These are phyloP conservation scores for Neodidymelliopsis sp. DNA, from an alignment of 2,329 filamentous ascomycete genomes.

Conservation along the genomic window DNA sequence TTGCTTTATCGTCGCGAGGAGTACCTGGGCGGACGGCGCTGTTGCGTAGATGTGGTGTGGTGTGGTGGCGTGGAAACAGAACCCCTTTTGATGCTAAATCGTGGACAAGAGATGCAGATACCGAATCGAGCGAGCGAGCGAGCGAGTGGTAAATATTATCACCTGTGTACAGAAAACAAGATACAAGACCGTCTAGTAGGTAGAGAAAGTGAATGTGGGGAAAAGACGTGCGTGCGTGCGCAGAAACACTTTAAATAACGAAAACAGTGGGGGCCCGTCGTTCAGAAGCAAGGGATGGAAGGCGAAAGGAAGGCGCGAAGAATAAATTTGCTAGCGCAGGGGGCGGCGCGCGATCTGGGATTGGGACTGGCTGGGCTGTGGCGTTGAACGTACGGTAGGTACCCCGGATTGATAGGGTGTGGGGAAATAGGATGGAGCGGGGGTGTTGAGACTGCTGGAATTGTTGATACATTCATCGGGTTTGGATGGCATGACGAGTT, in stretches of 20 bases:
- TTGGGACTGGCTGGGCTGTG: too few species aligned
- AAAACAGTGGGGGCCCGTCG: conserved; percentile 1
- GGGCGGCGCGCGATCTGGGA: conserved; percentile 5
- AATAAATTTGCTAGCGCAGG: conserved; percentile 19
- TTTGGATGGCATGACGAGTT: too few species aligned
- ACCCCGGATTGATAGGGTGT: too few species aligned
- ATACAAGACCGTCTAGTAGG: too few species aligned
- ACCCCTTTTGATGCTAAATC: background rate
- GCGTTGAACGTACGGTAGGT: too few species aligned
- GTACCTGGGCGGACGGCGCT: too few species aligned
- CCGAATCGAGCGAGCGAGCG: background rate
- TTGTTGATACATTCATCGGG: too few species aligned
- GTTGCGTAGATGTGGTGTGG: too few species aligned
- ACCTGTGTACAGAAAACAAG: conserved; percentile 2
- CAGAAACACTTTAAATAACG: too few species aligned
- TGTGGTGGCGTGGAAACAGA: background rate
- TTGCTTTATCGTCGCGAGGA: too few species aligned
- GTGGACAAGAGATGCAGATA: background rate
- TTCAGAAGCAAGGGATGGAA: conserved; percentile 1
- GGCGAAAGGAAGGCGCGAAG: conserved; percentile 5
- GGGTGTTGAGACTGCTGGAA: too few species aligned
- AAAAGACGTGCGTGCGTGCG: conserved; percentile 7
- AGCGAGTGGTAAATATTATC: background rate
- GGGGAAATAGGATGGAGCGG: too few species aligned
- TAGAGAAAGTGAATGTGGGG: background rate